Conservation (phyloP, 1,139 yeast species). For the Suhomyces atakaporum region DNA sequence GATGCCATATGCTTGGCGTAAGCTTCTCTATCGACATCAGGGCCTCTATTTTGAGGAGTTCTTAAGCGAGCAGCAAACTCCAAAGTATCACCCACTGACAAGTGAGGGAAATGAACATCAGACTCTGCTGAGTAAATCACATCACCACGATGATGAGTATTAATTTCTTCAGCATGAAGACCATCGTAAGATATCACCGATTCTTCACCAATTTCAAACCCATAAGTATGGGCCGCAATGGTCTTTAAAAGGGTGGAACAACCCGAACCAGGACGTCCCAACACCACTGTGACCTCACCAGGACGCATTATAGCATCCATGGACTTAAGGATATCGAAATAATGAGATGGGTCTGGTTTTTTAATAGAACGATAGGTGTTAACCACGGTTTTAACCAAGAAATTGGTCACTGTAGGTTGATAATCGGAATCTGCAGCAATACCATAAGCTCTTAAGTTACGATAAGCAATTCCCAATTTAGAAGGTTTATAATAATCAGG, state of each 20-base stretch:
- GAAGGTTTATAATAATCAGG: constrained; percentile 67
- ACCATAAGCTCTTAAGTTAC: constrained; percentile 70
- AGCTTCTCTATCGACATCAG: constrained; percentile 23
- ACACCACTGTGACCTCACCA: constrained; percentile 74
- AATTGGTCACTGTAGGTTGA: constrained; percentile 69
- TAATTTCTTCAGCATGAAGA: constrained; percentile 21
- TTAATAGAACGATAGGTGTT: constrained; percentile 21
- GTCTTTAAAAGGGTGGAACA: constrained; percentile 78
- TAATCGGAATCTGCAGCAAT: constrained; percentile 77
- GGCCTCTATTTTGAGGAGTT: constrained; percentile 34
- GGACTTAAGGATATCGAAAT: constrained; percentile 60
- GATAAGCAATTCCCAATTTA: constrained; percentile 68
- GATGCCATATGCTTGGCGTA: constrained; percentile 24
- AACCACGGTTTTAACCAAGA: constrained; percentile 27
- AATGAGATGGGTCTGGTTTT: constrained; percentile 24
- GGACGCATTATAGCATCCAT: constrained; percentile 70
- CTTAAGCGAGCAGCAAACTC: constrained; percentile 30
- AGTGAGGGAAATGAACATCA: constrained; percentile 30
- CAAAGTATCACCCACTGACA: constrained; percentile 30
- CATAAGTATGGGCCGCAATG: constrained; percentile 69
- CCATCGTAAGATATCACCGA: constrained; percentile 41
- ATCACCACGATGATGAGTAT: constrained; percentile 28
- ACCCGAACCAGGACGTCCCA: constrained; percentile 86
- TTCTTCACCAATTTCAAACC: constrained; percentile 59
- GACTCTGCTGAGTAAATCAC: constrained; percentile 32